Percentiles rank a stretch among this genome's conserved stretches.
Conservation (phyloP, 2,329 filamentous ascomycete species). For the Alternaria sp. region DNA sequence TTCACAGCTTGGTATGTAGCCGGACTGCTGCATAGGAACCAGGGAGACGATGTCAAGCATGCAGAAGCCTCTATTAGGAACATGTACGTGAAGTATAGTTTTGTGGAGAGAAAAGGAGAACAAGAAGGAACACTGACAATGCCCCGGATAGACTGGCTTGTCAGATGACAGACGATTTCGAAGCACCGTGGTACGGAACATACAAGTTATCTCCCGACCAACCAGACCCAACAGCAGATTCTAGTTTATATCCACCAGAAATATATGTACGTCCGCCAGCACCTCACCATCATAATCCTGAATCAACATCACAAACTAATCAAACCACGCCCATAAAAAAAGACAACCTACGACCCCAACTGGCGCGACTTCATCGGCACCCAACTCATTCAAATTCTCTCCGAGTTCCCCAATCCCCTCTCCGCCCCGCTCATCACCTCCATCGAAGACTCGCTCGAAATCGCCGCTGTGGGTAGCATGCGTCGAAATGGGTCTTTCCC, state of each 20-base stretch:
- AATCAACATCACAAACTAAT: not conserved
- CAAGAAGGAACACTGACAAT: not conserved
- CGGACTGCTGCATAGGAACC: conserved; percentile 50
- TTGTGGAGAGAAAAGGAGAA: not conserved
- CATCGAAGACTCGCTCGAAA: conserved; percentile 52
- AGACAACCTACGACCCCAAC: conserved; percentile 39
- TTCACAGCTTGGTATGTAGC: conserved; percentile 57
- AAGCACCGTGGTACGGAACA: conserved; percentile 55
- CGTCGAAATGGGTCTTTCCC: conserved; percentile 54
- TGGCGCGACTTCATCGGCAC: conserved; percentile 54
- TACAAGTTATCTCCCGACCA: conserved; percentile 55
- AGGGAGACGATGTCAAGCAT: conserved; percentile 49
- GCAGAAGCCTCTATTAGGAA: conserved; percentile 51
- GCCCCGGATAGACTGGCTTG: conserved; percentile 8
- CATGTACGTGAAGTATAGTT: conserved; percentile 23
- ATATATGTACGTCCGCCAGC: conserved; percentile 11
- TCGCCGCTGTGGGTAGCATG: conserved; percentile 53
- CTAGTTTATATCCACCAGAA: conserved; percentile 47
- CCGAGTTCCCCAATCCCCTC: conserved; percentile 48
- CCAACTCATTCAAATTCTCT: conserved; percentile 50
- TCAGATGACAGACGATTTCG: conserved; percentile 52
- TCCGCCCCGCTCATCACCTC: conserved; percentile 42
- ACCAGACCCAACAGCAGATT: conserved; percentile 46
- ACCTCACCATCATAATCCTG: not conserved
- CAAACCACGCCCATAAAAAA: not conserved